Conservation (phyloP, 306 rosid species). For the Quercus glauca region DNA sequence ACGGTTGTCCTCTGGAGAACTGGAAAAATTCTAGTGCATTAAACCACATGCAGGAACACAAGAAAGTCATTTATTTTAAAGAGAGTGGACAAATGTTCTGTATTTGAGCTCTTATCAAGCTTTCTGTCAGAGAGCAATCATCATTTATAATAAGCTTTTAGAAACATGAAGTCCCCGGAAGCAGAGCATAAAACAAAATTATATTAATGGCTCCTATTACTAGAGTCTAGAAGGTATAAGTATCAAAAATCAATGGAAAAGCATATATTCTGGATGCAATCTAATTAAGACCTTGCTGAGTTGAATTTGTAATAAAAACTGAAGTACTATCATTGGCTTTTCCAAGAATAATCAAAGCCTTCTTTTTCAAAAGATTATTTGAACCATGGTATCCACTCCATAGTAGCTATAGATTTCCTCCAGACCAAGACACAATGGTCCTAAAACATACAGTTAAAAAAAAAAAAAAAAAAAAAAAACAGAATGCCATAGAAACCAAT, state of each 20-base stretch:
- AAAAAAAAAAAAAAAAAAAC: no score
- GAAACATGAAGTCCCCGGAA: background rate
- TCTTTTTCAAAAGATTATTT: background rate
- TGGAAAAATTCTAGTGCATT: constrained; percentile 30
- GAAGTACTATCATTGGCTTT: background rate
- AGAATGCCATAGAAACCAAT: no score
- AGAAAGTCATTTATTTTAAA: background rate
- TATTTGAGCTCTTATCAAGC: background rate
- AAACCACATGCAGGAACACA: constrained; percentile 17
- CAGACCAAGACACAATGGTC: no score
- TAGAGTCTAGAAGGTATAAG: background rate
- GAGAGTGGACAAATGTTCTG: background rate
- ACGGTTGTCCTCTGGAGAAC: constrained; percentile 77
- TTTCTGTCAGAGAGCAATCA: background rate
- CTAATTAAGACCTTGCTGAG: background rate
- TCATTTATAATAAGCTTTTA: background rate
- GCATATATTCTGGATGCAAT: background rate
- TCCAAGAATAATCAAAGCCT: background rate
- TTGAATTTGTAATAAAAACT: background rate
- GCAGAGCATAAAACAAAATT: background rate
- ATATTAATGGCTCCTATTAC: background rate
- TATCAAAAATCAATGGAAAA: background rate
- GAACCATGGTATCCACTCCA: background rate
- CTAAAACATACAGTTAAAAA: no score
- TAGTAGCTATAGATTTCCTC: background rate